Conservation (phyloP, 345 rosid genomes). For the Clausena lansium region DNA sequence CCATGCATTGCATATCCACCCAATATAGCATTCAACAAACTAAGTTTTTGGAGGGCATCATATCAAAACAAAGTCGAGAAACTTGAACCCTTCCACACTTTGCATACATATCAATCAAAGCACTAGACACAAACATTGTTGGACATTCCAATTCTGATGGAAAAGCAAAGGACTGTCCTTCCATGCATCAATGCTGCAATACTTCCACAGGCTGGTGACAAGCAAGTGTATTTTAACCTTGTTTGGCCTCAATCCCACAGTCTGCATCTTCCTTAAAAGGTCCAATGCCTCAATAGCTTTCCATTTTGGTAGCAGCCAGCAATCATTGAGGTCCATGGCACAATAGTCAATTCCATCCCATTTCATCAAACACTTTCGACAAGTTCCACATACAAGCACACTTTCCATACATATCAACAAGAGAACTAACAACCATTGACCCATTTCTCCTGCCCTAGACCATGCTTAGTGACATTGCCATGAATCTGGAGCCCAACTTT, state of each 20-base stretch:
- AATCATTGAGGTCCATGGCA: slow-evolving; percentile 39
- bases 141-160: slow-evolving; percentile 34
- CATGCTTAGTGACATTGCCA: slow-evolving; percentile 23
- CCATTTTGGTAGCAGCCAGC: slow-evolving; percentile 40
- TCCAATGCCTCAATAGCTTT: slow-evolving; percentile 36
- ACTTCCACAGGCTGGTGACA: slow-evolving; percentile 39
- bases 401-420: slow-evolving; percentile 39
- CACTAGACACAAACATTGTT: slow-evolving; percentile 42
- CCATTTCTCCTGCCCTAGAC: slow-evolving; percentile 22
- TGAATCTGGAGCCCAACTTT: slow-evolving; percentile 32
- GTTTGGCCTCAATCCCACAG: slow-evolving; percentile 28
- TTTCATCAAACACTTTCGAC: slow-evolving; percentile 28
- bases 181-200: slow-evolving; percentile 40
- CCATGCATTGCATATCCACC: slow-evolving; percentile 78
- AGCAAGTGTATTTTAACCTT: slow-evolving; percentile 36
- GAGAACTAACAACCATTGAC: slow-evolving; percentile 23
- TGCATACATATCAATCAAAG: slow-evolving; percentile 77
- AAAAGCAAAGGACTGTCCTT: slow-evolving; percentile 36
- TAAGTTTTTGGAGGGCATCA: slow-evolving; percentile 54
- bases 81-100: slow-evolving; percentile 63
- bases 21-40: slow-evolving; percentile 71
- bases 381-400: slow-evolving; percentile 24
- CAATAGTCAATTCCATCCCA: slow-evolving; percentile 32
- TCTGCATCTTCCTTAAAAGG: slow-evolving; percentile 43
- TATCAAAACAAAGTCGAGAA: slow-evolving; percentile 52